Evolutionary conservation across 2,329 filamentous ascomycete species (phyloP), one percentile per base, ranked within the genome.

Genomic region (Gremmenia infestans): DNA sequence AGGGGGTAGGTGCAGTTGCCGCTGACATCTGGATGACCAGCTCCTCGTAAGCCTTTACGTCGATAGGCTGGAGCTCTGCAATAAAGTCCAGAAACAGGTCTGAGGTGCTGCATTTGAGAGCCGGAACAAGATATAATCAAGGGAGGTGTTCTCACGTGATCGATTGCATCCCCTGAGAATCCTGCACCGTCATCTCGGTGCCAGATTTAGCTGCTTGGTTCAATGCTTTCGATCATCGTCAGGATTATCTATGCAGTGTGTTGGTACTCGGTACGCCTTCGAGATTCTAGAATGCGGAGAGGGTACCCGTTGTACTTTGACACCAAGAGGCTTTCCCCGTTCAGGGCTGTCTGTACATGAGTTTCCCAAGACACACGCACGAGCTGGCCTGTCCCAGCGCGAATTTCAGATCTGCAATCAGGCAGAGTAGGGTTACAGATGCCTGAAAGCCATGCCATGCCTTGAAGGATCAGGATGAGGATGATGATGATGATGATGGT

Each of bases 341-440:
- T 23, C n/a, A 42, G 47, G 48, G 3, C 23, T 40, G 28, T 47
- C 23, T 40, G 28, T 47, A 48, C 48, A 51, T 52, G 42, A 46
- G 37, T 50, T 45, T 47, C 48, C 51, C 47, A 48, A 19, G 39
- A 23, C 35, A 32, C 40, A 28, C 51, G 49, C 48, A 55, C 47
- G 45, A 50, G 48, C 32, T 32, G 48, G 40, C 19, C 39, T 36
- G 23, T 48, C 36, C 36, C 42, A 56, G 25, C 52, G 40, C 19
- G 43, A 11, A 51, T 43, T 58, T 52, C 52, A 58, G 52, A 48
- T 58, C 46, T 42, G 43, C 42, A 49, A 49, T 49, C 40, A 46
- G 52, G 51, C 51, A 48, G 37, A 53, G 50, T 48, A 47, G 46
- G 55, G 42, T 23, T 48, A n/a, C 9, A 51, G 48, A 54, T 54